Base-by-base conservation (phyloP, 2,329 filamentous ascomycete species). In the Trichophyton simii region DNA sequence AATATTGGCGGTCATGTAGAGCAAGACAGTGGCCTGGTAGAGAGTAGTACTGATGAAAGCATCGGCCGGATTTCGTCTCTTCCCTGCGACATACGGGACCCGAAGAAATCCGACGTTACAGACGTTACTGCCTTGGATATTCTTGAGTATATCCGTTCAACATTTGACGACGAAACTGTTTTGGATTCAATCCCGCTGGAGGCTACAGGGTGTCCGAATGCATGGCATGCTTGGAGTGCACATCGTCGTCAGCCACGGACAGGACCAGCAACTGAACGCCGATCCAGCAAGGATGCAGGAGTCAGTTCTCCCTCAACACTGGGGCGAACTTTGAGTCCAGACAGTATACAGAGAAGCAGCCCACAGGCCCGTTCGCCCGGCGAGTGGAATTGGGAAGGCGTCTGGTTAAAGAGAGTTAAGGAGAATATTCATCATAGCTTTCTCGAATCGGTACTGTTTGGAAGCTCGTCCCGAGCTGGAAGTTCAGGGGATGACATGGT, bases 311-410 rank as follows among this genome's bases (percentile, higher is more conserved):
- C 54, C 5, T 52, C 46, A 18, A 46, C 41, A 11, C 36, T 36
- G 28, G 38, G 57, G 9, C 42, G 58, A 7, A 38, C 58, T 18
- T 34, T 55, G 11, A 55, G 52, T 13, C 57, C 70, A 8, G 58
- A 63, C 36, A 64, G 61, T 22, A 72, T 67, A 67, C 81, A 73
- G 68, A 74, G 63, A 76, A 76, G 70, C 71, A 82, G 75, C 63
- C 77, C 69, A 59, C 72, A 71, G 65, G 69, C 74, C 41, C 76
- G 85, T 63, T 79, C 82, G 58, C 90, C 90, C 0, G 88, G 87
- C 5, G 87, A 95, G 68, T 97, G 92, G 92, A 95, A 95, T 70
- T 97, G 92, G 92, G 90, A 96, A 69, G 91, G 92, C 0, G 92
- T 97, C 0, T 99, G 92, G 92, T 89, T 95, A 71, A 87, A 91